Evolutionary conservation across 2,329 filamentous ascomycete genomes (phyloP).

Genomic region (Colletotrichum sidae): DNA sequence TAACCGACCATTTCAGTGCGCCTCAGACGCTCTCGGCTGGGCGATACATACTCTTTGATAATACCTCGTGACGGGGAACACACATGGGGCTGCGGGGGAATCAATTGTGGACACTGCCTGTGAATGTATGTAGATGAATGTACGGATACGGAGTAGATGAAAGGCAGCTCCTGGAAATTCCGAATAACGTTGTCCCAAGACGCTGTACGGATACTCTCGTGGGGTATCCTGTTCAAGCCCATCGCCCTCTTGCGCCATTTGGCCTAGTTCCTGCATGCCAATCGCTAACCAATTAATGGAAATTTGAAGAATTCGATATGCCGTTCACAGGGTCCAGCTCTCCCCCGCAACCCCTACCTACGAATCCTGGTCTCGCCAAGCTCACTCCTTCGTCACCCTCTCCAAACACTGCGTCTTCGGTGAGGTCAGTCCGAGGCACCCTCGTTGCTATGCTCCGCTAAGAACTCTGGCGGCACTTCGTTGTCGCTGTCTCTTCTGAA

Average conservation of each 20-base stretch:
- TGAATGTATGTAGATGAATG: not conserved
- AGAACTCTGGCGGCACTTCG: conserved; percentile 64
- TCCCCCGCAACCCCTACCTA: not conserved
- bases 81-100: conserved; percentile 5
- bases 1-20: conserved; percentile 36
- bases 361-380: not conserved
- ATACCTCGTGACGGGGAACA: conserved; percentile 21
- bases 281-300: not conserved
- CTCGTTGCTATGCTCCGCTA: conserved; percentile 55
- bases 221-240: conserved; percentile 27
- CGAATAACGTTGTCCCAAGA: conserved; percentile 19
- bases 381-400: not conserved
- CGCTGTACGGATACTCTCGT: not conserved
- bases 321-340: not conserved
- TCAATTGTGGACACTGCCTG: not conserved
- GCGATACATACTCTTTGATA: not conserved
- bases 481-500: conserved; percentile 55
- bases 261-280: not conserved
- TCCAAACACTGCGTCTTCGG: not conserved
- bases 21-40: conserved; percentile 21
- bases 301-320: not conserved
- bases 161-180: conserved; percentile 10
- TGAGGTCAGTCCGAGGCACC: conserved; percentile 20
- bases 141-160: not conserved
- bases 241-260: not conserved